Percentiles rank a stretch among this genome's conserved stretches.
Evolutionary conservation across 257 asterid genomes (phyloP).

Genomic region (Salvia miltiorrhiza): DNA sequence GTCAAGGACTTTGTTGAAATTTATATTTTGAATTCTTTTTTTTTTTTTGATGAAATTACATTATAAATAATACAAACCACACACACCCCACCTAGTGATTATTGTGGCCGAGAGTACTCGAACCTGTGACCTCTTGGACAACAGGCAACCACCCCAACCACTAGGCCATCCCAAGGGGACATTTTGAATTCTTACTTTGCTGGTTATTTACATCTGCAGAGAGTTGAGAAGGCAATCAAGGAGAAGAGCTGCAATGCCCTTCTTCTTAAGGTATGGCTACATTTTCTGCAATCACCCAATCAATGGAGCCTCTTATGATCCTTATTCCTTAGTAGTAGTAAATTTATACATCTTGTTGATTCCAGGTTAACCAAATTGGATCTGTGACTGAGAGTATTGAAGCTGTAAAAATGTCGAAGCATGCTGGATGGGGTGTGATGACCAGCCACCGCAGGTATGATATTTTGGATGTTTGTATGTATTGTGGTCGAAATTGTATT

Average conservation of each 20-base stretch:
- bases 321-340: neutral
- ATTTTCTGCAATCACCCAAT: neutral
- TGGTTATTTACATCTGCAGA: constrained; percentile 40
- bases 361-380: constrained; percentile 95
- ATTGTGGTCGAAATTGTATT: neutral
- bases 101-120: too few relatives aligned
- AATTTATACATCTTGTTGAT: neutral
- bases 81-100: too few relatives aligned
- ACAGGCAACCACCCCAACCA: too few relatives aligned
- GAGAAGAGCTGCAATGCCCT: constrained; percentile 96
- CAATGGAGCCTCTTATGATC: neutral
- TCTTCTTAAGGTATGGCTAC: constrained; percentile 70
- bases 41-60: too few relatives aligned
- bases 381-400: constrained; percentile 97
- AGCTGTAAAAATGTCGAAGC: constrained; percentile 94
- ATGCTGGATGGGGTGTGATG: constrained; percentile 99
- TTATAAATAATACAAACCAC: too few relatives aligned
- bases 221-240: constrained; percentile 90
- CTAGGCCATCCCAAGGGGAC: too few relatives aligned
- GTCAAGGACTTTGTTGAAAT: neutral
- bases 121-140: too few relatives aligned
- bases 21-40: neutral
- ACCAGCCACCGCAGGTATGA: constrained; percentile 94
- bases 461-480: neutral
- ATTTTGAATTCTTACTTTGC: neutral